Evolutionary conservation across 2,329 filamentous ascomycete genomes (phyloP).

Genomic region (Aspergillus spinulosporus): DNA sequence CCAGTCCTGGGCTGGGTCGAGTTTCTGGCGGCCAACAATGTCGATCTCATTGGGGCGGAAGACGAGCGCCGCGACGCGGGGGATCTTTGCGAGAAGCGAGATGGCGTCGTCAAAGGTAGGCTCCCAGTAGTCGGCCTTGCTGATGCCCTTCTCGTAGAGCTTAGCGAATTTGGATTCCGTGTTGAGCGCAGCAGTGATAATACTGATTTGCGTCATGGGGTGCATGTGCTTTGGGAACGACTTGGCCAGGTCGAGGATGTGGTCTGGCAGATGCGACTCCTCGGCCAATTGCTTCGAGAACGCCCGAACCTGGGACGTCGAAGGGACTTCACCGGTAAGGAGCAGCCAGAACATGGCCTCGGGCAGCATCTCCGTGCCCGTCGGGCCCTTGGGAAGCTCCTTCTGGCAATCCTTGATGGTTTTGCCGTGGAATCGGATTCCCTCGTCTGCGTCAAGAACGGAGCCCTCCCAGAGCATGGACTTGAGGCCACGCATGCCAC

Average conservation of each 20-base stretch:
- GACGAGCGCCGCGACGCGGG: conserved; percentile 94
- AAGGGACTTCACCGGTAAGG: conserved; percentile 87
- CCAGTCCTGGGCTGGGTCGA: conserved; percentile 90
- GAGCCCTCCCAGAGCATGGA: conserved; percentile 99
- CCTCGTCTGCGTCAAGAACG: conserved; percentile 92
- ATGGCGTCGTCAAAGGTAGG: conserved; percentile 95
- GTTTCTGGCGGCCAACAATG: conserved; percentile 70
- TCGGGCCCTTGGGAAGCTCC: conserved; percentile 86
- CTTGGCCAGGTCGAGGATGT: conserved; percentile 85
- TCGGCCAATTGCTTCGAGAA: conserved; percentile 86
- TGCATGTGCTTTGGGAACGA: conserved; percentile 86
- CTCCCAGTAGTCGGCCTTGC: conserved; percentile 99
- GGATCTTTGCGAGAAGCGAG: conserved; percentile 89
- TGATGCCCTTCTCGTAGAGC: conserved; percentile 84
- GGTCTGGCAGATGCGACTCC: conserved; percentile 77
- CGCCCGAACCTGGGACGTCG: conserved; percentile 73
- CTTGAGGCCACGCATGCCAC: conserved; percentile 96
- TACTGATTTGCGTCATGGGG: conserved; percentile 97
- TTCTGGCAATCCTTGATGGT: conserved; percentile 98
- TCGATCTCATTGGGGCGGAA: conserved; percentile 82
- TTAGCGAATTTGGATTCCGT: conserved; percentile 92
- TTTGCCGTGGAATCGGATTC: conserved; percentile 95
- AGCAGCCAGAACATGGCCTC: conserved; percentile 99
- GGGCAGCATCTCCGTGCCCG: conserved; percentile 91
- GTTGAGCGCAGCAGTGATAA: conserved; percentile 92